These are phyloP conservation scores for Cladosporium sp. DNA, from an alignment of 2,329 filamentous ascomycete species.

Conservation along the genomic window DNA sequence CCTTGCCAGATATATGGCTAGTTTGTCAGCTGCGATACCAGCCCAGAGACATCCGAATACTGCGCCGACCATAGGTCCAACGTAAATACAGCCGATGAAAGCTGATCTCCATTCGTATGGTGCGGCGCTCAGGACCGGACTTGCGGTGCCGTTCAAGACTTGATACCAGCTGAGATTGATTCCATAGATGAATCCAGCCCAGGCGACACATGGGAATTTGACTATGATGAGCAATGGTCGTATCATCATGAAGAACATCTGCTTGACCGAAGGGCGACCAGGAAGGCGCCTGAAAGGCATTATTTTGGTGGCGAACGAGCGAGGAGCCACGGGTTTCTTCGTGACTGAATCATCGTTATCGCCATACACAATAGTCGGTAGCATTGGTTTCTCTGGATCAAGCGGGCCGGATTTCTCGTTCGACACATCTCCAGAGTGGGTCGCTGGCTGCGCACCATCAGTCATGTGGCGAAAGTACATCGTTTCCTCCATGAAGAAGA, in stretches of 20 bases:
- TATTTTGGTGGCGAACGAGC: constrained; percentile 35
- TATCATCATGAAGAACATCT: constrained; percentile 23
- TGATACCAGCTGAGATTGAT: constrained; percentile 21
- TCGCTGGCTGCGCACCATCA: constrained; percentile 10
- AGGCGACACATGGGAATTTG: constrained; percentile 16
- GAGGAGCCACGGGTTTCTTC: neutral
- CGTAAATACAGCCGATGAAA: constrained; percentile 53
- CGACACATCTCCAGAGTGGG: neutral
- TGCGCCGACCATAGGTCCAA: constrained; percentile 46
- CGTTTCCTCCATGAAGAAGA: constrained; percentile 63
- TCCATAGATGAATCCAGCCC: constrained; percentile 22
- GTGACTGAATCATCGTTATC: neutral
- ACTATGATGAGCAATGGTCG: constrained; percentile 23
- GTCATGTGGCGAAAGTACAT: constrained; percentile 46
- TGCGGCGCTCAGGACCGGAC: constrained; percentile 22
- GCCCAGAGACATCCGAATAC: constrained; percentile 39
- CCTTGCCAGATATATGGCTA: constrained; percentile 37
- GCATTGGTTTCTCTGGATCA: neutral
- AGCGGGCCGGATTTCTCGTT: constrained; percentile 21
- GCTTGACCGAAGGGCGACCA: constrained; percentile 25
- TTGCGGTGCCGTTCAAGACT: constrained; percentile 22
- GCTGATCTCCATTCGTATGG: constrained; percentile 40
- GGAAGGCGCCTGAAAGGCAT: constrained; percentile 27
- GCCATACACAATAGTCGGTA: no score
- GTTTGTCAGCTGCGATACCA: constrained; percentile 36